A percentile compares a stretch with the other conserved stretches of the same genome.
Conservation (phyloP, 768 basidiomycete genomes). For the Naganishia antarctica region DNA sequence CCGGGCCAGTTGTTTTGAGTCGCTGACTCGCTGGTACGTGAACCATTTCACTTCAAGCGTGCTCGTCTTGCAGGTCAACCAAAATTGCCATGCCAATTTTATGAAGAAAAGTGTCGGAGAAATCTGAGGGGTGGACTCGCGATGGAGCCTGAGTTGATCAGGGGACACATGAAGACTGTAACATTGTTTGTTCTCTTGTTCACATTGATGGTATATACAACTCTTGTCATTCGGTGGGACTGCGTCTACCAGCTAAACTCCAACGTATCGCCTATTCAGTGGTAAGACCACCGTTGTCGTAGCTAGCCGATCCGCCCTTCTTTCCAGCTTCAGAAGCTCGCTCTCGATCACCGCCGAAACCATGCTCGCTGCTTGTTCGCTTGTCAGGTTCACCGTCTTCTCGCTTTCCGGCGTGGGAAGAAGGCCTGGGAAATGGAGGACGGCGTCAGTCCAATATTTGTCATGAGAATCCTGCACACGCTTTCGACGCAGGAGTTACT, state of each 20-base stretch:
- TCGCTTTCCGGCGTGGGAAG: conserved; percentile 48
- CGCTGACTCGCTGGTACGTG: too few species aligned
- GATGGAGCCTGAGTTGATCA: too few species aligned
- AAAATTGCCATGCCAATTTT: too few species aligned
- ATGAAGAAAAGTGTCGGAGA: too few species aligned
- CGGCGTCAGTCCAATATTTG: neutral
- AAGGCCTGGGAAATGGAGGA: conserved; percentile 40
- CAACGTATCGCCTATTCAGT: neutral
- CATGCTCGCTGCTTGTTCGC: conserved; percentile 46
- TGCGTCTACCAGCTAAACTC: conserved; percentile 32
- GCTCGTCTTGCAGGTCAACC: too few species aligned
- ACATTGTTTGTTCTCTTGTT: neutral
- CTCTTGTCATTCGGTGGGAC: neutral
- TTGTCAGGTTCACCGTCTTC: conserved; percentile 46
- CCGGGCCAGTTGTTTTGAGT: too few species aligned
- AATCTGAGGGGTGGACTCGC: too few species aligned
- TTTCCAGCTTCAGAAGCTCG: conserved; percentile 39
- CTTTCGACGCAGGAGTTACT: conserved; percentile 18
- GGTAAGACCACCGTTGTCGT: conserved; percentile 42
- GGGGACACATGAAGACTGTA: too few species aligned
- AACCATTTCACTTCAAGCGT: too few species aligned
- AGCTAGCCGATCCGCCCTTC: conserved; percentile 44
- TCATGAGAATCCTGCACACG: too few species aligned
- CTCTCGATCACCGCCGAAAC: conserved; percentile 43
- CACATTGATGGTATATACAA: neutral